Conservation (phyloP, 1,139 yeast genomes). For the Suhomyces kunorum region DNA sequence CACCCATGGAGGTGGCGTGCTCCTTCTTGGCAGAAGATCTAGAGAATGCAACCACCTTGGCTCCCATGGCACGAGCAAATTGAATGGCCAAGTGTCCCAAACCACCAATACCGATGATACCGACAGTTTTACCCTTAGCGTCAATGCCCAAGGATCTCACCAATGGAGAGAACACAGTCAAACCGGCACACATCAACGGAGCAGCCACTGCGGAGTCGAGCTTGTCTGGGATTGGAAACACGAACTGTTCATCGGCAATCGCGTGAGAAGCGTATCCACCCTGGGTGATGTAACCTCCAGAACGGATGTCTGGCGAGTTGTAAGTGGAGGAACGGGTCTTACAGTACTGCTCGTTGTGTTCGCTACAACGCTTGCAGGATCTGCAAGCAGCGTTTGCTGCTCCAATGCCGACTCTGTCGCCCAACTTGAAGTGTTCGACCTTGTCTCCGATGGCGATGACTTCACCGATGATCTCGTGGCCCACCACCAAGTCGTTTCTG, state of each 20-base stretch:
- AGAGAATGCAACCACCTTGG: constrained; percentile 56
- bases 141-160: constrained; percentile 38
- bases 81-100: constrained; percentile 61
- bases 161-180: constrained; percentile 54
- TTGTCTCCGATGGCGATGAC: constrained; percentile 45
- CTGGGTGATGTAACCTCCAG: constrained; percentile 47
- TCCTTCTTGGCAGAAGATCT: constrained; percentile 49
- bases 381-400: constrained; percentile 49
- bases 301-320: constrained; percentile 32
- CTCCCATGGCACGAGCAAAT: constrained; percentile 59
- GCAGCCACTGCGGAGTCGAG: constrained; percentile 45
- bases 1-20: constrained; percentile 55
- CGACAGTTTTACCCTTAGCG: constrained; percentile 48
- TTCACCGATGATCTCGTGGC: constrained; percentile 51
- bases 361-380: constrained; percentile 46
- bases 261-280: constrained; percentile 59
- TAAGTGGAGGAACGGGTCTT: constrained; percentile 43
- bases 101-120: constrained; percentile 61
- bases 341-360: constrained; percentile 51
- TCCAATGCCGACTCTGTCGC: constrained; percentile 54
- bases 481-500: constrained; percentile 39
- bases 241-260: constrained; percentile 48
- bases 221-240: constrained; percentile 50
- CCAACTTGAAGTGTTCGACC: constrained; percentile 34
- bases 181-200: constrained; percentile 55